Base-by-base conservation (phyloP, 176 grass and related monocot genomes). In the Carex myosuroides region DNA sequence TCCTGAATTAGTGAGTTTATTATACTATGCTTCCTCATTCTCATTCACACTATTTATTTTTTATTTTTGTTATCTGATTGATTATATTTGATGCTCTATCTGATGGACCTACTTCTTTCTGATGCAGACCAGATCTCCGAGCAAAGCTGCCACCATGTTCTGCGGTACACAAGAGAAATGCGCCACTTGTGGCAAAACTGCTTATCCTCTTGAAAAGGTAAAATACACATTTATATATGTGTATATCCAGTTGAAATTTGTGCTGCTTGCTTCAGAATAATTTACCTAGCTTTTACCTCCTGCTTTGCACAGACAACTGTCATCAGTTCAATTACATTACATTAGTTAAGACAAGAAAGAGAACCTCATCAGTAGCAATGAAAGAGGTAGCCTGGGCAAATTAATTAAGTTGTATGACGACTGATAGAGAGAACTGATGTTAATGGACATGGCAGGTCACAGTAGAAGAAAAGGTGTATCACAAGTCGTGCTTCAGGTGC, bases 141-240 rank as follows among this genome's bases (percentile, higher is more conserved):
- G 93, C 85, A 99, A 99, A 92, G 93, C 93, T 26, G 93, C 91
- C 0, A 83, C 86, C 48, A 99, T 95, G 96, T 99, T 99, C 79
- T 99, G 91, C 59, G 96, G 96, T 67, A 99, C 96, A 64, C 96
- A 95, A 86, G 96, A 99, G 68, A 99, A 99, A 80, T 99, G 96
- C 78, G 93, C 90, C 81, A 95, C 96, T 86, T 99, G 96, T 1
- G 85, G 86, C 26, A 99, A 95, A 92, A 99, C 96, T 3, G 96
- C 91, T 62, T 99, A 99, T 83, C 96, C 96, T 89, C 89, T 99
- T 59, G 96, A 99, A 81, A 99, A 95, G 93, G 96, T 99, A 88
- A 78, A 11, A 9, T 26, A 11, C 8, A 11, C 46, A 50, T 50
- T 50, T 50, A 52, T 70, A 11, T 75, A 58, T 58, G 46, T 50